These are phyloP conservation scores for Rubroboletus pulcherrimus DNA, from an alignment of 768 basidiomycete genomes.

Conservation along the genomic window DNA sequence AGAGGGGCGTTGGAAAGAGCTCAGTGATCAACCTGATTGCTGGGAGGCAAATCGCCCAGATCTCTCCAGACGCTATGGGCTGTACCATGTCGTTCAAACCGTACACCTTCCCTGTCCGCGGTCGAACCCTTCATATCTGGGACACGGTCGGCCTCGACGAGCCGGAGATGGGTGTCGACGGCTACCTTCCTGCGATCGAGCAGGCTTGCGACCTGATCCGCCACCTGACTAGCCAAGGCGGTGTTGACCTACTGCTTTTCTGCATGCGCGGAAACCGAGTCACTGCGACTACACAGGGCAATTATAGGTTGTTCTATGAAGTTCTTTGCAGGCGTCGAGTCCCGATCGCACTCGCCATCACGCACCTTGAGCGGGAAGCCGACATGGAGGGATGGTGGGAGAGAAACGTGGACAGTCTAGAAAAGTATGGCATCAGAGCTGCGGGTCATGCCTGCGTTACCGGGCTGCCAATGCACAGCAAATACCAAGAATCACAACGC, in stretches of 20 bases:
- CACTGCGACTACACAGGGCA: constrained; percentile 34
- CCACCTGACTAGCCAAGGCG: constrained; percentile 26
- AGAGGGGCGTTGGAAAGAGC: constrained; percentile 38
- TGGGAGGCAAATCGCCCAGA: constrained; percentile 20
- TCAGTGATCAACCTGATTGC: constrained; percentile 34
- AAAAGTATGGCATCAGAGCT: constrained; percentile 25
- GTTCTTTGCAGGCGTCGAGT: constrained; percentile 37
- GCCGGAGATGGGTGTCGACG: constrained; percentile 23
- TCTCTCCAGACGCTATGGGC: constrained; percentile 30
- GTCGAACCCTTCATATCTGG: constrained; percentile 24
- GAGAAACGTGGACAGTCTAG: constrained; percentile 23
- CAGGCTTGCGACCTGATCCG: constrained; percentile 34
- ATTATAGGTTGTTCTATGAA: constrained; percentile 41
- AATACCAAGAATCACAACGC: constrained; percentile 23
- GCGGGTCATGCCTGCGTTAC: constrained; percentile 36
- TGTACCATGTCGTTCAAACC: constrained; percentile 35
- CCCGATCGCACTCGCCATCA: constrained; percentile 33
- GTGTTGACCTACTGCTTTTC: constrained; percentile 41
- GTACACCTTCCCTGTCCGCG: constrained; percentile 24
- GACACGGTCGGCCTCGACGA: constrained; percentile 37
- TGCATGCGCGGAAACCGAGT: constrained; percentile 41
- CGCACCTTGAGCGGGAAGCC: constrained; percentile 37
- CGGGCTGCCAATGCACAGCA: constrained; percentile 26
- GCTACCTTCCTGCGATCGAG: constrained; percentile 29
- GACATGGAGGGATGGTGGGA: constrained; percentile 36